Base-by-base conservation (phyloP, 2,329 filamentous ascomycete species). In the Zasmidium citrigriseum region DNA sequence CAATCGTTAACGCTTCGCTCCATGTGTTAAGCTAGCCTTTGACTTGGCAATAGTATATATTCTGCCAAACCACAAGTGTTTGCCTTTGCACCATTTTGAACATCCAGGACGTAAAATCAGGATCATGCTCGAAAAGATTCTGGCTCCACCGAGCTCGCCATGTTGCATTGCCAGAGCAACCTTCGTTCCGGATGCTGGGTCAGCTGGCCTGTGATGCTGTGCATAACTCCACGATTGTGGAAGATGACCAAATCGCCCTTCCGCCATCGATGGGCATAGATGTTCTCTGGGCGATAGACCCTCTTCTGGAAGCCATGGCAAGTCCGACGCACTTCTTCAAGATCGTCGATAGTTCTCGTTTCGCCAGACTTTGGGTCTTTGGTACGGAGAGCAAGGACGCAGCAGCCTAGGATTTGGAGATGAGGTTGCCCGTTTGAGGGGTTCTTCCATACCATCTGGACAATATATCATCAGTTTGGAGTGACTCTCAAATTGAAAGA, bases 211-310 rank as follows among this genome's bases (percentile, higher is more conserved):
- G 70, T 70, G 47, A 73, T 72, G 38, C 62, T 68, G 54, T 74
- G 72, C 67, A 68, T 64, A 7, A 72, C 71, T 0, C 71, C 71
- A 29, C 68, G 61, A 55, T 74, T 74, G 57, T 73, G 69, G 54
- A 71, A 71, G 21, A 73, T 68, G 1, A 72, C 70, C 9, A 72
- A 51, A 53, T 73, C 71, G 14, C 70, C 70, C 46, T 70, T 67
- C 18, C 66, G 56, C 69, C 70, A 73, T 1, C 59, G 57, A 62
- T 73, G 71, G n/a, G 71, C 68, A 57, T 73, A 74, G 2, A 74
- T 67, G 52, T 72, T 66, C 46, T 72, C 66, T 5, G 71, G 66
- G 10, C 55, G 53, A 25, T 67, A 67, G 14, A 56, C 46, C 11
- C 48, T 66, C 20, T 64, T 68, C 59, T 70, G 68, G 23, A 72